Base-by-base conservation (phyloP, 768 basidiomycete species). In the Pleurotus ostreatus region DNA sequence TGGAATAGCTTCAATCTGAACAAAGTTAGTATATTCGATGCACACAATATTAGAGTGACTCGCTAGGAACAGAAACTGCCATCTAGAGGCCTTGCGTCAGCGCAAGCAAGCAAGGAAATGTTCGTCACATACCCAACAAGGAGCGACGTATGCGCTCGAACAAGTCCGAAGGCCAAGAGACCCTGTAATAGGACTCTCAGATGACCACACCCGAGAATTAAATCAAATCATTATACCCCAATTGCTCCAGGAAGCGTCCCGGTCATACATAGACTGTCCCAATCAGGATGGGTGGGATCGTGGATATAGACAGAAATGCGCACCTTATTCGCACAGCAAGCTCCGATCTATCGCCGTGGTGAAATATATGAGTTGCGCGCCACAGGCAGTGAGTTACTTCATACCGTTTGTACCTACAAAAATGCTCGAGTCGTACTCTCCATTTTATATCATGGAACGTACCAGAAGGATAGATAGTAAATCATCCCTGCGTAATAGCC, bases 401-500 rank as follows among this genome's bases (percentile, higher is more conserved):
- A 3, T n/a, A 55, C 54, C 54, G 25, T 38, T 55, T 55, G 16
- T 55, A 55, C 54, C 54, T 55, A 12, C 41, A 13, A 4, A 16
- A 23, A 1, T 16, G 23, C 26, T 15, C 30, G 13, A 41, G n/a
- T 41, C 5, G 20, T 22, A 13, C 6, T n/a, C 38, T 41, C 11
- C 4, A 16, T 13, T 13, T 8, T 8, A 54, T 18, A 46, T 23
- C 5, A 55, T 22, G 26, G 30, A 5, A 18, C 43, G 5, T 80
- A 81, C 82, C 82, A 83, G 64, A 83, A 83, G 0, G 81, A 82
- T 23, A 82, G 65, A 60, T 83, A 83, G 57, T 83, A 83, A 4
- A 83, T 82, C 77, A 82, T 79, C 5, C 81, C 82, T 0, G 81
- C 80, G 57, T 83, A 83, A 57, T 78, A 83, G 1, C 82, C 82